Conservation (phyloP, 495 filamentous ascomycete genomes). For the Penicillium flavigenum region DNA sequence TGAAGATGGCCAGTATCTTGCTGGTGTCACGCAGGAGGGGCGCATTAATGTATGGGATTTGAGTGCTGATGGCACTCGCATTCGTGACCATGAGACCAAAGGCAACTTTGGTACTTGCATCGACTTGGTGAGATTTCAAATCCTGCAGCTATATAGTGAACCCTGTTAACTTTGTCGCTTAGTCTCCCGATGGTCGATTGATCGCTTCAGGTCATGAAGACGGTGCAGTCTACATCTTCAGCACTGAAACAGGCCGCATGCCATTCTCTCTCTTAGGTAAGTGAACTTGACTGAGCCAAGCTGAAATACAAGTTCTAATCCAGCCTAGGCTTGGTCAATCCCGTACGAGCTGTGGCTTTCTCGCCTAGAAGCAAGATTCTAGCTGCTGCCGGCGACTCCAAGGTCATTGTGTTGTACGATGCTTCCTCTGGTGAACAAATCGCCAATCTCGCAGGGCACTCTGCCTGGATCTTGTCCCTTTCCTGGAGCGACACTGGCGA, state of each 20-base stretch:
- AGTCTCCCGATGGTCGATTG: constrained; percentile 75
- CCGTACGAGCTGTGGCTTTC: constrained; percentile 80
- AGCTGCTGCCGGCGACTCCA: constrained; percentile 89
- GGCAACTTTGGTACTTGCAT: constrained; percentile 85
- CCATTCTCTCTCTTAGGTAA: constrained; percentile 81
- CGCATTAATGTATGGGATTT: constrained; percentile 87
- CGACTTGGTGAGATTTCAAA: constrained; percentile 59
- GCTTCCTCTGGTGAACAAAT: constrained; percentile 89
- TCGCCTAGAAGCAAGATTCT: constrained; percentile 80
- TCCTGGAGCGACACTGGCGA: constrained; percentile 95
- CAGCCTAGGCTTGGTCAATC: constrained; percentile 71
- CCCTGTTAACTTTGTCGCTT: constrained; percentile 14
- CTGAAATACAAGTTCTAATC: constrained; percentile 5
- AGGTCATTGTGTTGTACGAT: constrained; percentile 87
- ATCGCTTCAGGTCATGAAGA: constrained; percentile 92
- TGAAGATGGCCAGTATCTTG: constrained; percentile 76
- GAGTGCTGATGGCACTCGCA: constrained; percentile 49
- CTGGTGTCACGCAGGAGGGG: constrained; percentile 78
- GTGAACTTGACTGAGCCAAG: constrained; percentile 13
- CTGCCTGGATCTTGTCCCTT: constrained; percentile 82
- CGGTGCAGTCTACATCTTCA: constrained; percentile 92
- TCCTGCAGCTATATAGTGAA: neutral
- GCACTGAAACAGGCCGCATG: constrained; percentile 82
- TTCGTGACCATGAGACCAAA: constrained; percentile 86
- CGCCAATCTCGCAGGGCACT: constrained; percentile 74